Conservation (phyloP, 495 filamentous ascomycete genomes). For the Xylaria acuta region DNA sequence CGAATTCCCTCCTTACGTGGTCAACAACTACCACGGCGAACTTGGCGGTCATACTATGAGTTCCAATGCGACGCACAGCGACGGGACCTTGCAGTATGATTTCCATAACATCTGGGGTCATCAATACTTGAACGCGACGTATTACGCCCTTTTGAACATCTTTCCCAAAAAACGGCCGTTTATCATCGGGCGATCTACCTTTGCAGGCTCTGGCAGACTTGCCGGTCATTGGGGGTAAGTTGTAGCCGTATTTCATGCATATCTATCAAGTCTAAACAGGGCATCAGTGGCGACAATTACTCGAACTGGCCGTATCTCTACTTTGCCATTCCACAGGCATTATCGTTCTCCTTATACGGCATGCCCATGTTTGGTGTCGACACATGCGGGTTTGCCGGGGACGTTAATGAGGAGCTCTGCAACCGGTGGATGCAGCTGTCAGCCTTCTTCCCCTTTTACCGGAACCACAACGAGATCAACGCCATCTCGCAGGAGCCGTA, state of each 20-base stretch:
- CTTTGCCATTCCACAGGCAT: constrained; percentile 81
- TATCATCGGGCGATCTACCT: constrained; percentile 85
- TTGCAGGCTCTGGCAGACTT: constrained; percentile 78
- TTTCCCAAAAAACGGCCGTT: constrained; percentile 76
- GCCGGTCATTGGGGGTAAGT: constrained; percentile 81
- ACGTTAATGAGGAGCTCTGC: constrained; percentile 77
- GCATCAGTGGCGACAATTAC: constrained; percentile 69
- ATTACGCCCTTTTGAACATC: constrained; percentile 69
- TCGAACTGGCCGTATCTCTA: constrained; percentile 73
- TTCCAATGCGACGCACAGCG: constrained; percentile 78
- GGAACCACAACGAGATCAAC: constrained; percentile 76
- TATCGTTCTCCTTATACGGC: constrained; percentile 81
- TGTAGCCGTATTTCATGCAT: background rate
- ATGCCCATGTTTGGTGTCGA: constrained; percentile 90
- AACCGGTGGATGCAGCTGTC: constrained; percentile 85
- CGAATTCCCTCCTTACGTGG: constrained; percentile 79
- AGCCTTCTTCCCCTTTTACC: constrained; percentile 89
- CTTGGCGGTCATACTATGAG: constrained; percentile 75
- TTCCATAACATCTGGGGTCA: constrained; percentile 80
- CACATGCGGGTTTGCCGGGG: constrained; percentile 79
- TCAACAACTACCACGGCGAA: constrained; percentile 81
- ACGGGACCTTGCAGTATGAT: constrained; percentile 78
- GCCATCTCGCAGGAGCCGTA: constrained; percentile 78
- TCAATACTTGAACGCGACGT: constrained; percentile 79
- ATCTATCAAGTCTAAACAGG: constrained; percentile 4